phyloP scores from a whole-genome alignment of 495 filamentous ascomycete species.

The Elasticomyces elasticus region DNA sequence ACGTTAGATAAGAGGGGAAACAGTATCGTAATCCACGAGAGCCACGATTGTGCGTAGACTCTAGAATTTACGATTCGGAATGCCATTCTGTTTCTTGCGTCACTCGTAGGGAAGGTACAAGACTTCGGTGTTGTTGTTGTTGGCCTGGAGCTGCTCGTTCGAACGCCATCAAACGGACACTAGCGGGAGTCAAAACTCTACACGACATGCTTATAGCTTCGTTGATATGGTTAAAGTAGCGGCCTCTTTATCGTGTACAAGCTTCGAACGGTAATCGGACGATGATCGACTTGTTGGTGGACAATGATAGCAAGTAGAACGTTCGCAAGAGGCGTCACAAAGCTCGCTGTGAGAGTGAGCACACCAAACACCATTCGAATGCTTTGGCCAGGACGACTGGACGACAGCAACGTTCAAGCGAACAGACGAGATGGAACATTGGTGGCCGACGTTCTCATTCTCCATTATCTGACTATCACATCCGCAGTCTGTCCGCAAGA shows the following conservation, averaged over 20 bases:
- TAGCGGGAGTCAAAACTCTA: background rate
- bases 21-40: too few species aligned
- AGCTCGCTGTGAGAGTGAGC: background rate
- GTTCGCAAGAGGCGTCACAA: too few species aligned
- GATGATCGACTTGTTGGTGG: too few species aligned
- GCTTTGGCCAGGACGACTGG: too few species aligned
- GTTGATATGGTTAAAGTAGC: background rate
- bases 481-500: conserved; percentile 4
- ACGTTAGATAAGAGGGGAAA: too few species aligned
- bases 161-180: background rate
- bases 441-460: conserved; percentile 6
- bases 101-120: too few species aligned
- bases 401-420: too few species aligned
- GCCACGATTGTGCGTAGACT: too few species aligned
- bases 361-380: background rate
- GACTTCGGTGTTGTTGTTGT: background rate
- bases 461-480: conserved; percentile 8
- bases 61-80: too few species aligned
- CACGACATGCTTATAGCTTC: background rate
- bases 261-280: background rate
- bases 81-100: too few species aligned
- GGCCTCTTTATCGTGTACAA: background rate
- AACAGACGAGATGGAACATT: background rate
- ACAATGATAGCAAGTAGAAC: too few species aligned
- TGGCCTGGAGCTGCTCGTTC: background rate